phyloP scores from a whole-genome alignment of 2,329 filamentous ascomycete genomes.

The Apiospora phragmitis region DNA sequence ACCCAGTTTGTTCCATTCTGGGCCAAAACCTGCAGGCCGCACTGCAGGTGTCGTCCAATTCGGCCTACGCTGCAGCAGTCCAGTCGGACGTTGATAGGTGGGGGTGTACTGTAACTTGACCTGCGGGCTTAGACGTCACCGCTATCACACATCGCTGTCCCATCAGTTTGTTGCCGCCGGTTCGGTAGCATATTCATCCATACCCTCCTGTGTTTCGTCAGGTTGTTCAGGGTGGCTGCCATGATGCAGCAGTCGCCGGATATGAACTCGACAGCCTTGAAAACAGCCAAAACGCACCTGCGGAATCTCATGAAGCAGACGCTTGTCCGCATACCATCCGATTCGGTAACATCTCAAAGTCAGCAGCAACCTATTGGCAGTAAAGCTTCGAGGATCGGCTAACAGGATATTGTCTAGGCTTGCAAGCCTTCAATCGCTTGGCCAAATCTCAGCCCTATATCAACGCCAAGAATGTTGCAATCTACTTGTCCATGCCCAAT shows the following conservation, averaged over 20 bases:
- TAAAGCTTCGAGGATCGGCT: background rate
- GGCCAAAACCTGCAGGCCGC: background rate
- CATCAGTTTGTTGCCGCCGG: background rate
- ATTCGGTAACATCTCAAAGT: constrained; percentile 71
- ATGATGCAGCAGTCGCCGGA: constrained; percentile 15
- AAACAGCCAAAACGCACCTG: constrained; percentile 74
- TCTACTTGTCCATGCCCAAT: constrained; percentile 91
- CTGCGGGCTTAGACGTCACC: background rate
- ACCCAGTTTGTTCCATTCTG: background rate
- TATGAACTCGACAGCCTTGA: constrained; percentile 45
- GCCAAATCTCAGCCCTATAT: constrained; percentile 72
- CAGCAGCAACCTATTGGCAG: constrained; percentile 33
- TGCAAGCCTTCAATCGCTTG: constrained; percentile 63
- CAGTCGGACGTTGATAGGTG: background rate
- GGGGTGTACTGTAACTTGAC: constrained; percentile 4
- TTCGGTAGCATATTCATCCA: background rate
- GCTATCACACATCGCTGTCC: background rate
- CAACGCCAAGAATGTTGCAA: constrained; percentile 72
- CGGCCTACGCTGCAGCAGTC: background rate
- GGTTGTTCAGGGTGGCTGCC: background rate
- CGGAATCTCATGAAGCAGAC: constrained; percentile 68
- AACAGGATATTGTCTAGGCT: constrained; percentile 48
- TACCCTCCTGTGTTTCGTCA: background rate
- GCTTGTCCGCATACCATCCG: constrained; percentile 61
- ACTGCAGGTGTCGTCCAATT: background rate